phyloP scores from a whole-genome alignment of 345 rosid species.

The Clausena lansium region DNA sequence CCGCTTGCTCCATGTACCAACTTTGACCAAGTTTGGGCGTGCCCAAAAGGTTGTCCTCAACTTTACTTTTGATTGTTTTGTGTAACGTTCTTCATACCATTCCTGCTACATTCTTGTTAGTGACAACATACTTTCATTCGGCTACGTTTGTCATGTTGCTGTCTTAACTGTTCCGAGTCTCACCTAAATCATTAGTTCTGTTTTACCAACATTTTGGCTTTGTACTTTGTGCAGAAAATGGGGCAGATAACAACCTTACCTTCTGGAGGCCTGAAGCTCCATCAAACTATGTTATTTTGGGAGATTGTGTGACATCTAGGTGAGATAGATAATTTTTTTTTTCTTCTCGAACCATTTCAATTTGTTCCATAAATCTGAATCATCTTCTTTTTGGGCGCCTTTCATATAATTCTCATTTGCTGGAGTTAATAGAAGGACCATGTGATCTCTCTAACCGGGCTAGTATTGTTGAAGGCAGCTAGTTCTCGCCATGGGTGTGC shows the following conservation, averaged over 20 bases:
- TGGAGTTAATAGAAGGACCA: not conserved
- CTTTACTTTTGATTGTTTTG: constrained; percentile 15
- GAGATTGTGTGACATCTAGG: constrained; percentile 99
- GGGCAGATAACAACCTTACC: constrained; percentile 68
- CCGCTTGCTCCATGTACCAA: constrained; percentile 87
- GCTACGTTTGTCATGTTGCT: not conserved
- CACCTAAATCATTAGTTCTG: not conserved
- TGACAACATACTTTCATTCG: not conserved
- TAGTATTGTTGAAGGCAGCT: not conserved
- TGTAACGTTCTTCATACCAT: not conserved
- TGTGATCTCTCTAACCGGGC: not conserved
- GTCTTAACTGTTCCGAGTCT: not conserved
- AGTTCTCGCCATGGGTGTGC: not conserved
- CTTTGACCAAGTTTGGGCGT: constrained; percentile 83
- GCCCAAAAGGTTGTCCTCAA: constrained; percentile 65
- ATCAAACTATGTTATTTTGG: constrained; percentile 86
- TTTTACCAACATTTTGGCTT: constrained; percentile 6
- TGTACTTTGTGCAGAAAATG: constrained; percentile 56
- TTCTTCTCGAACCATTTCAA: not conserved
- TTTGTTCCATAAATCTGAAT: not conserved
- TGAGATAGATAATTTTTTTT: constrained; percentile 20
- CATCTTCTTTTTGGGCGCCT: not conserved
- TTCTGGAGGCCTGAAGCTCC: constrained; percentile 99
- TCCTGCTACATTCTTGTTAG: not conserved
- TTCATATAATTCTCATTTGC: not conserved